Evolutionary conservation across 805 yeast genomes (phyloP).

Genomic region (Hanseniaspora jakobsenii): DNA sequence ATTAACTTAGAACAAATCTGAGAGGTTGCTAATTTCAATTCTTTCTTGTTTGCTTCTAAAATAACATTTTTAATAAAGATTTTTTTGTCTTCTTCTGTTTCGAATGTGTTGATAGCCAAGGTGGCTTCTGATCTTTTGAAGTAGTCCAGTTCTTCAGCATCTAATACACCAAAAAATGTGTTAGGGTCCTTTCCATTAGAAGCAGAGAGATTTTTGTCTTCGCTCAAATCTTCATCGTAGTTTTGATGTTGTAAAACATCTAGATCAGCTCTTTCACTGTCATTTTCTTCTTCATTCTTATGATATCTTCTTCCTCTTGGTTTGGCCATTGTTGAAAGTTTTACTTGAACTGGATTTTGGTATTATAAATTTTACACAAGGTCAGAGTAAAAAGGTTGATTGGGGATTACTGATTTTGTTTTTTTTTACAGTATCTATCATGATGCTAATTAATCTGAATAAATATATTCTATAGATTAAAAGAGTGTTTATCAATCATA

Average conservation of each 20-base stretch:
- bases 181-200: constrained; percentile 23
- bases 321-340: constrained; percentile 23
- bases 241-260: constrained; percentile 16
- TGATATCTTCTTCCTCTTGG: constrained; percentile 35
- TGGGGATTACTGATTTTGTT: no score
- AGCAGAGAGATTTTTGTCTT: constrained; percentile 15
- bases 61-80: constrained; percentile 67
- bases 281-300: constrained; percentile 23
- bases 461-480: no score
- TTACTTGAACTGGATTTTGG: not conserved
- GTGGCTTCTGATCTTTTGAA: constrained; percentile 88
- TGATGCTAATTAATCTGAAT: no score
- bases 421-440: no score
- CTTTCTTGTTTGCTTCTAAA: constrained; percentile 80
- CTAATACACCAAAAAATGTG: constrained; percentile 78
- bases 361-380: no score
- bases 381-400: no score
- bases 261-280: constrained; percentile 19
- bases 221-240: constrained; percentile 19
- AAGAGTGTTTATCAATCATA: no score
- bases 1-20: constrained; percentile 88
- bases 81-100: constrained; percentile 55
- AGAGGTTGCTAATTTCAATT: constrained; percentile 80
- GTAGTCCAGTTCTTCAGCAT: constrained; percentile 72
- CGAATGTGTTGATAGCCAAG: constrained; percentile 64